Conservation (phyloP, 1,139 yeast genomes). For the Saccharomycopsis phalli region DNA sequence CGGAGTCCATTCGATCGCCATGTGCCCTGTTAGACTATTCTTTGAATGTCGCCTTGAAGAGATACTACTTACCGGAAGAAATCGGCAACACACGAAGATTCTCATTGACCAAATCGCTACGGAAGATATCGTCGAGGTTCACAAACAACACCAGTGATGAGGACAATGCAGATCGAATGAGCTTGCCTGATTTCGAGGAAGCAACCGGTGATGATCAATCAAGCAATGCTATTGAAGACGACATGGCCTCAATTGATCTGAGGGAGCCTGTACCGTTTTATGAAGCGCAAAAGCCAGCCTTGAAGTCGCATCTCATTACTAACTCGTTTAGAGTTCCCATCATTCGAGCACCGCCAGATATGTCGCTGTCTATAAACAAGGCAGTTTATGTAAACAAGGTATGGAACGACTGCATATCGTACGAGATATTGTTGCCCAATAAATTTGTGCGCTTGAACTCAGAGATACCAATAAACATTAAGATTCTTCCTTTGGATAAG, state of each 20-base stretch:
- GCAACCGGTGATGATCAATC: slow-evolving; percentile 1
- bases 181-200: neutral
- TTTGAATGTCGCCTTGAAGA: slow-evolving; percentile 20
- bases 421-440: slow-evolving; percentile 68
- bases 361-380: slow-evolving; percentile 60
- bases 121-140: slow-evolving; percentile 5
- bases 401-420: slow-evolving; percentile 75
- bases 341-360: slow-evolving; percentile 75
- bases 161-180: neutral
- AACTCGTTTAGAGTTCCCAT: slow-evolving; percentile 16
- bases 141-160: neutral
- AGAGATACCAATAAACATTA: slow-evolving; percentile 51
- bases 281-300: neutral
- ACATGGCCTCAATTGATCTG: neutral
- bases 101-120: slow-evolving; percentile 9
- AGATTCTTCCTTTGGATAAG: slow-evolving; percentile 64
- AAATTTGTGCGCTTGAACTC: slow-evolving; percentile 69
- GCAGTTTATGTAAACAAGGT: slow-evolving; percentile 75
- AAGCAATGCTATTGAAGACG: no score
- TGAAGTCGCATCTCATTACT: slow-evolving; percentile 6
- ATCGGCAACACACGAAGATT: slow-evolving; percentile 3
- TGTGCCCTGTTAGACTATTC: slow-evolving; percentile 16
- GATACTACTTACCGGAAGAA: neutral
- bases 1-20: slow-evolving; percentile 60
- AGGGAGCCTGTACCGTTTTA: neutral